phyloP scores from a whole-genome alignment of 176 grass and related monocot species.

The Oryza rufipogon region DNA sequence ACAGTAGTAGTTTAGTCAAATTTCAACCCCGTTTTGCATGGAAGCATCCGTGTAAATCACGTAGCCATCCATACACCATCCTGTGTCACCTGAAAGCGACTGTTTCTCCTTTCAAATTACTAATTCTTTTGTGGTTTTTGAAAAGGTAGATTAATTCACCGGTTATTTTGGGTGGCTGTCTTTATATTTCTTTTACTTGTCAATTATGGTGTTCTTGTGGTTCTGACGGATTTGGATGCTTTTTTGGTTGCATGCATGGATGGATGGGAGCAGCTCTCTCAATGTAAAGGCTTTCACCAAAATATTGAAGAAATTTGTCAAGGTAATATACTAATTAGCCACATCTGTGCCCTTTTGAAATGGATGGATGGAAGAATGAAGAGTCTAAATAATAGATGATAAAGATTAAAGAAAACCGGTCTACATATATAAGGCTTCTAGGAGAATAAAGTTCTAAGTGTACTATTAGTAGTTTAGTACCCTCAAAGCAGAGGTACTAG shows the following conservation, averaged over 20 bases:
- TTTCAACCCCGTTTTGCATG: slow-evolving; percentile 2
- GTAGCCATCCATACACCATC: not conserved
- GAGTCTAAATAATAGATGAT: slow-evolving; percentile 1
- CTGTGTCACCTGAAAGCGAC: not conserved
- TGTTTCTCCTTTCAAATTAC: not conserved
- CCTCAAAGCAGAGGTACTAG: not conserved
- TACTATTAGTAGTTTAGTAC: not conserved
- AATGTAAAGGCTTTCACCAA: slow-evolving; percentile 94
- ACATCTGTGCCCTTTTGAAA: slow-evolving; percentile 20
- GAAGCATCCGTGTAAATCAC: not conserved
- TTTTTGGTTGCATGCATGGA: slow-evolving; percentile 31
- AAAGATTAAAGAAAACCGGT: slow-evolving; percentile 23
- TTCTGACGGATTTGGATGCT: slow-evolving; percentile 2
- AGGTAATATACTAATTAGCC: slow-evolving; percentile 61
- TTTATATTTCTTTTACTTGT: not conserved
- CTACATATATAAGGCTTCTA: not conserved
- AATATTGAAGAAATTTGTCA: slow-evolving; percentile 93
- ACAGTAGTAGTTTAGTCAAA: not conserved
- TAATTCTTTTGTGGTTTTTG: not conserved
- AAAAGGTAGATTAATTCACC: not conserved
- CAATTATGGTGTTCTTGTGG: not conserved
- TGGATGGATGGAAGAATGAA: slow-evolving; percentile 18
- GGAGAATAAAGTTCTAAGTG: slow-evolving; percentile 2
- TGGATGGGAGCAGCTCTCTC: slow-evolving; percentile 64
- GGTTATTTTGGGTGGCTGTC: too few species aligned